Evolutionary conservation across 2,329 filamentous ascomycete species (phyloP).

Genomic region (Sclerotinia nivalis): DNA sequence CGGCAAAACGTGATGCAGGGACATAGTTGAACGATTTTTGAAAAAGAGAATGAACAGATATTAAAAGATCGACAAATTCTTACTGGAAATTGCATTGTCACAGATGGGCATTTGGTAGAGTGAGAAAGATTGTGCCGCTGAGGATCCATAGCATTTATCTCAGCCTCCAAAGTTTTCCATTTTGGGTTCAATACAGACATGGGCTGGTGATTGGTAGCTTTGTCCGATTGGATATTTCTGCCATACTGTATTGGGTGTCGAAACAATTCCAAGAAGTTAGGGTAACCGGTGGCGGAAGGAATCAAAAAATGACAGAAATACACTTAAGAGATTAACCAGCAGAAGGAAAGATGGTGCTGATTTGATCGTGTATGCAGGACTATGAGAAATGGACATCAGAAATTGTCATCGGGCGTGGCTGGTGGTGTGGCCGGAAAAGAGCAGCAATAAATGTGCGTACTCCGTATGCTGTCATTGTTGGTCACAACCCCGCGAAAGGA

Average conservation of each 20-base stretch:
- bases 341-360: not conserved
- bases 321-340: constrained; percentile 9
- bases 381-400: not conserved
- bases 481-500: not conserved
- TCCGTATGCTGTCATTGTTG: constrained; percentile 3
- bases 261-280: constrained; percentile 15
- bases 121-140: constrained; percentile 3
- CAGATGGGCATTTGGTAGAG: constrained; percentile 2
- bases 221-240: constrained; percentile 10
- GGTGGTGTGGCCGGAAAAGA: constrained; percentile 12
- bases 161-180: constrained; percentile 26
- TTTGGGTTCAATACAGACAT: constrained; percentile 18
- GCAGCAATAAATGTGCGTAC: not conserved
- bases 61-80: not conserved
- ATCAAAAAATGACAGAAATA: constrained; percentile 9
- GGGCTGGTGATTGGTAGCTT: not conserved
- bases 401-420: constrained; percentile 18
- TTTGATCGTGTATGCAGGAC: constrained; percentile 21
- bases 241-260: not conserved
- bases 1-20: not conserved
- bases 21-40: not conserved
- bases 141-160: constrained; percentile 21
- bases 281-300: constrained; percentile 12
- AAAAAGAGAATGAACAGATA: not conserved
- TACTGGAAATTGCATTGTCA: constrained; percentile 23